A percentile compares a stretch with the other conserved stretches of the same genome.
Evolutionary conservation across 352 stramenopile genomes (phyloP).

Genomic region (Globisporangium spiculum): DNA sequence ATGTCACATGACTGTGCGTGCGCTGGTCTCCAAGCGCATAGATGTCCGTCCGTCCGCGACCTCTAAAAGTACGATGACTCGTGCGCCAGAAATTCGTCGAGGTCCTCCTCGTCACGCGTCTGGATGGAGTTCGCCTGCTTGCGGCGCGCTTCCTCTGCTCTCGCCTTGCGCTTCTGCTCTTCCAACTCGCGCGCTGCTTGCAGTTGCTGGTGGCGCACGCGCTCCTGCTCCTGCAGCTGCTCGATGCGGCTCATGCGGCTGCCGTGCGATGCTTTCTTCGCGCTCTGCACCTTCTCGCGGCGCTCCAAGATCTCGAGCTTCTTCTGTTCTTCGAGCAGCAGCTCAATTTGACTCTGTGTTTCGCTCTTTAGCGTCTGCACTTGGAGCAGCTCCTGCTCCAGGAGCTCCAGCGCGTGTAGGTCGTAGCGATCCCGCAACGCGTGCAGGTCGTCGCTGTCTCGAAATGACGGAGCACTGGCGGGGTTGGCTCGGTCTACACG

Average conservation of each 20-base stretch:
- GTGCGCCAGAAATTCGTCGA: slow-evolving; percentile 58
- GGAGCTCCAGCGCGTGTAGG: slow-evolving; percentile 27
- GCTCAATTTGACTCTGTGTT: slow-evolving; percentile 32
- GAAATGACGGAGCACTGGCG: not conserved
- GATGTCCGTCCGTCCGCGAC: not conserved
- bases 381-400: slow-evolving; percentile 45
- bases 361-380: slow-evolving; percentile 46
- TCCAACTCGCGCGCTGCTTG: slow-evolving; percentile 18
- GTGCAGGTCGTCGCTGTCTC: slow-evolving; percentile 6
- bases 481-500: not conserved
- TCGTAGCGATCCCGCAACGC: slow-evolving; percentile 34
- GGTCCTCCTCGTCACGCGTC: slow-evolving; percentile 37
- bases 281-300: slow-evolving; percentile 26
- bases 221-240: slow-evolving; percentile 59
- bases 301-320: slow-evolving; percentile 40
- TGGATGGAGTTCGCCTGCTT: slow-evolving; percentile 44
- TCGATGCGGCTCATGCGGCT: slow-evolving; percentile 54
- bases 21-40: not conserved
- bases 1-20: not conserved
- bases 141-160: slow-evolving; percentile 28
- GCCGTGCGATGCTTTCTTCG: slow-evolving; percentile 19
- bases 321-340: slow-evolving; percentile 41
- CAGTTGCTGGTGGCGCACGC: slow-evolving; percentile 23
- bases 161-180: slow-evolving; percentile 26
- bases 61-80: slow-evolving; percentile 48